Base-by-base conservation (phyloP, 2,329 filamentous ascomycete genomes). In the Aschersonia sp. region DNA sequence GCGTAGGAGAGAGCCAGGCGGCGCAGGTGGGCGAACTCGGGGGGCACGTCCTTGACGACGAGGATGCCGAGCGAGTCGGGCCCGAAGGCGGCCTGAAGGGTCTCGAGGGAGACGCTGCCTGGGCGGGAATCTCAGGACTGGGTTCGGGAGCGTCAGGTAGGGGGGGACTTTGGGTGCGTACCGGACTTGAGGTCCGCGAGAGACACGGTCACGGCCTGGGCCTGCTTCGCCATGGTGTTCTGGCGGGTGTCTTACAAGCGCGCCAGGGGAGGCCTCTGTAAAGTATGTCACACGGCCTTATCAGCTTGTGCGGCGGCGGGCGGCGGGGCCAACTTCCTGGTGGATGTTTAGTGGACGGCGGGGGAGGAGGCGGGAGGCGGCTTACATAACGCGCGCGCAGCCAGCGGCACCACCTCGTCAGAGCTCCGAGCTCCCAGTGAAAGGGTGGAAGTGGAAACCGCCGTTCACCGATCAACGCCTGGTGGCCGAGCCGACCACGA, bases 21-120 rank as follows among this genome's bases (percentile, higher is more conserved):
- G 51, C 92, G 78, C 42, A 95, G 68, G n/a, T 74, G 66, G 11
- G 74, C 65, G 57, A 94, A 98, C 46, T 78, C 71, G 5, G 72
- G 52, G 0, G 88, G 86, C 0, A 97, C 77, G 60, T 88, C 86
- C 60, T 84, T 87, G 44, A 98, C 89, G n/a, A 97, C 70, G 48
- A 98, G 82, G 46, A 98, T 95, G 0, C 92, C 92, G 10, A 97
- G 71, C 2, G 88, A 95, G 30, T 85, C 79, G 1, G 89, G 87
- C 0, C 92, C 92, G 61, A 98, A 97, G 0, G 92, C 92, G 55
- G 83, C 66, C 56, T 85, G 77, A 9, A 92, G 72, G 0, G 76
- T 76, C 48, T 77, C 73, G 46, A 87, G 83, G 0, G 83, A 72
- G 43, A 90, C 72, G 49, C 73, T 75, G 22, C 79, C 83, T 86